Evolutionary conservation across 2,329 filamentous ascomycete genomes (phyloP).

Genomic region (Parastagonospora nodorum): DNA sequence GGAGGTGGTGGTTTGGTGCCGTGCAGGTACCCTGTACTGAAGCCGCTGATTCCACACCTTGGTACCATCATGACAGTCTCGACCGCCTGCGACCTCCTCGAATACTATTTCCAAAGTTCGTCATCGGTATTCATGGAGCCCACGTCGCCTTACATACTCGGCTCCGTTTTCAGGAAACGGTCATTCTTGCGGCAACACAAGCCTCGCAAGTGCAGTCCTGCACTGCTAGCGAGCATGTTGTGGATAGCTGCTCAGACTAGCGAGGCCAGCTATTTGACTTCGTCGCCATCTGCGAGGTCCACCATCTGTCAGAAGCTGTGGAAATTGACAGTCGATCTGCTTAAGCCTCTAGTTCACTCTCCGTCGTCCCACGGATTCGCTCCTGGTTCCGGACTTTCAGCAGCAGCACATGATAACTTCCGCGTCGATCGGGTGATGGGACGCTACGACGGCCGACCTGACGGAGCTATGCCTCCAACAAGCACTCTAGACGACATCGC

Average conservation of each 20-base stretch:
- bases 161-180: constrained; percentile 84
- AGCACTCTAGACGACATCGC: constrained; percentile 85
- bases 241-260: constrained; percentile 93
- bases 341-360: constrained; percentile 87
- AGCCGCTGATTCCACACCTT: constrained; percentile 81
- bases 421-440: constrained; percentile 69
- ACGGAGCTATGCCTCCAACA: constrained; percentile 56
- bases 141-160: constrained; percentile 85
- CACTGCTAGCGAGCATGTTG: constrained; percentile 89
- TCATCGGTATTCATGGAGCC: constrained; percentile 87
- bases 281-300: constrained; percentile 77
- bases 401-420: constrained; percentile 77
- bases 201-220: constrained; percentile 80
- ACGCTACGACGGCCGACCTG: constrained; percentile 51
- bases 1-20: constrained; percentile 19
- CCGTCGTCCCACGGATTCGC: constrained; percentile 60
- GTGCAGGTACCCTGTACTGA: constrained; percentile 78
- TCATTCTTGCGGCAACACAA: constrained; percentile 84
- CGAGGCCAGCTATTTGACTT: constrained; percentile 82
- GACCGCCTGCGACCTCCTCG: constrained; percentile 85
- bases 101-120: constrained; percentile 88
- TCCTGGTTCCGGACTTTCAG: constrained; percentile 66
- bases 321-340: constrained; percentile 80
- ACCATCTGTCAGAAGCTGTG: constrained; percentile 86
- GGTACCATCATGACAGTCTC: constrained; percentile 77